These are phyloP conservation scores for Tylopilus balloui DNA, from an alignment of 768 basidiomycete genomes.

Conservation along the genomic window DNA sequence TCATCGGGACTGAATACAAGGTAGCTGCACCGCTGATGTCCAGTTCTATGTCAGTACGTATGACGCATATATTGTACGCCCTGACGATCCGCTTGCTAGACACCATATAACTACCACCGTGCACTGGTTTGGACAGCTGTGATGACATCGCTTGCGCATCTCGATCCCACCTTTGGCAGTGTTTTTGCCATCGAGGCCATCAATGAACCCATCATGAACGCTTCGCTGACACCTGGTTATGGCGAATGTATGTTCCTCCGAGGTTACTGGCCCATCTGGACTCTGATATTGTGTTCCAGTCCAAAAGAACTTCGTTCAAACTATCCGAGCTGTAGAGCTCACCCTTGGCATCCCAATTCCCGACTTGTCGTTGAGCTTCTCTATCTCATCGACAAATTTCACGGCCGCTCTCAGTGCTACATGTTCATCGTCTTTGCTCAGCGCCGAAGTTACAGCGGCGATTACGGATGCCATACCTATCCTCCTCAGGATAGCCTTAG, in stretches of 20 bases:
- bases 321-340: constrained; percentile 61
- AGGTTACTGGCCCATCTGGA: neutral
- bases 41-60: constrained; percentile 62
- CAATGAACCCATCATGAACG: constrained; percentile 77
- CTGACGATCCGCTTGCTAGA: constrained; percentile 33
- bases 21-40: constrained; percentile 61
- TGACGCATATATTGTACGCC: neutral
- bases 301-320: constrained; percentile 64
- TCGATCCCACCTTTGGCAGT: constrained; percentile 59
- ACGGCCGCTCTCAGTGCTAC: constrained; percentile 31
- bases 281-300: constrained; percentile 36
- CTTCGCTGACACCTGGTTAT: constrained; percentile 59
- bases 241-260: constrained; percentile 52
- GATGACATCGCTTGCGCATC: constrained; percentile 68
- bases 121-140: constrained; percentile 80
- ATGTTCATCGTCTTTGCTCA: constrained; percentile 20
- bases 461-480: constrained; percentile 37
- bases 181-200: constrained; percentile 72
- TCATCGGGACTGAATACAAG: constrained; percentile 1
- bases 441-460: constrained; percentile 29
- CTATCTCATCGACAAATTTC: constrained; percentile 32
- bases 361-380: constrained; percentile 2
- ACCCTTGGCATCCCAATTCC: constrained; percentile 49
- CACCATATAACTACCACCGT: constrained; percentile 65
- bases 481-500: constrained; percentile 26